These are phyloP conservation scores for Lactifluus hygrophoroides DNA, from an alignment of 768 basidiomycete genomes.

Conservation along the genomic window DNA sequence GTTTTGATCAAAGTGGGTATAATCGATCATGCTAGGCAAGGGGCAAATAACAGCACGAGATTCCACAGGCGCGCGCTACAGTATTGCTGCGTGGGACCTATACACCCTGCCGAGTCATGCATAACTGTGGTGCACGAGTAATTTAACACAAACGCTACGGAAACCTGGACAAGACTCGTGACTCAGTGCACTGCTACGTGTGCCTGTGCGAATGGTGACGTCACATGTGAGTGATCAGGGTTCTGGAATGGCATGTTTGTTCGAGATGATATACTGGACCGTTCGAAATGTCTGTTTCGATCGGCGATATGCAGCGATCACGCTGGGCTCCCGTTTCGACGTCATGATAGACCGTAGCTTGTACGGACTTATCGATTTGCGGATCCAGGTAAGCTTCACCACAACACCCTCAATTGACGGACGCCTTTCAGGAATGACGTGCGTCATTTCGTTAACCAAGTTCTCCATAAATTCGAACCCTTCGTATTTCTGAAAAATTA, in stretches of 20 bases:
- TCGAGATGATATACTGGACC: not conserved
- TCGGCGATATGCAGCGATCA: not conserved
- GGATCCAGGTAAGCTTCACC: conserved; percentile 25
- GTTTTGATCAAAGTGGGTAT: no score
- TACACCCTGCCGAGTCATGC: not conserved
- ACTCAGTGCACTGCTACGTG: no score
- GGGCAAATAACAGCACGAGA: no score
- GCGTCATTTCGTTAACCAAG: conserved; percentile 29
- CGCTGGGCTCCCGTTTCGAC: not conserved
- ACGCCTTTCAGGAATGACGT: conserved; percentile 28
- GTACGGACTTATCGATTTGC: conserved; percentile 23
- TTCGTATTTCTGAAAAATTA: conserved; percentile 1
- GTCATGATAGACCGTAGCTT: conserved; percentile 25
- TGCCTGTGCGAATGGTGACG: no score
- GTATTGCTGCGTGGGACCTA: no score
- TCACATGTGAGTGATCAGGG: not conserved
- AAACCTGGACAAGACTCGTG: not conserved
- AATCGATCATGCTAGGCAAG: no score
- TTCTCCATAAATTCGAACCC: conserved; percentile 13
- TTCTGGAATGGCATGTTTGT: not conserved
- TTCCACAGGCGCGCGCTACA: no score
- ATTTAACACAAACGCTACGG: no score
- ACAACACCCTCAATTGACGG: conserved; percentile 33
- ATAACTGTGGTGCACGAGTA: not conserved
- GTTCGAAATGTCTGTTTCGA: not conserved